Evolutionary conservation across 73 alveolate species (phyloP).

Genomic region (Effrenium voratum): DNA sequence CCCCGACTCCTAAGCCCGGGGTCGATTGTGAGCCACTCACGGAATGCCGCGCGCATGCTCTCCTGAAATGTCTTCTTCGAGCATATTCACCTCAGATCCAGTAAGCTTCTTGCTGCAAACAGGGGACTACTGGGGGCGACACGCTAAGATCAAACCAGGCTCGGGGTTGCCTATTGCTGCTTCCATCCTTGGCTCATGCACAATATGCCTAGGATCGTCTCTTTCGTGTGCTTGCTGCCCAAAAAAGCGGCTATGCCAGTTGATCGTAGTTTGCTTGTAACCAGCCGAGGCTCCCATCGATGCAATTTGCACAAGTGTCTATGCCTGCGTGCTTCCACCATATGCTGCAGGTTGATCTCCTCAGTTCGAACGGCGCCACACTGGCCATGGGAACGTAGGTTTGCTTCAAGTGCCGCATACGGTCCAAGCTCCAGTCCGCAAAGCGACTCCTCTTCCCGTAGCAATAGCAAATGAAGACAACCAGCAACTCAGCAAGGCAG

Average conservation of each 20-base stretch:
- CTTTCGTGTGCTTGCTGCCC: background rate
- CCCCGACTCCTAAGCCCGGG: conserved; percentile 59
- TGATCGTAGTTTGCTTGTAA: too few relatives aligned
- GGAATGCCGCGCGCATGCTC: too few relatives aligned
- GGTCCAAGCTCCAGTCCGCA: background rate
- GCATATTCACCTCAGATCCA: conserved; percentile 50
- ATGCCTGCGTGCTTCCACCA: conserved; percentile 75
- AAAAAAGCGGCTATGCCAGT: background rate
- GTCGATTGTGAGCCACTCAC: background rate
- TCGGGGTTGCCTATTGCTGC: conserved; percentile 26
- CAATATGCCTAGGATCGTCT: background rate
- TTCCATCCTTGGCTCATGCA: conserved; percentile 8
- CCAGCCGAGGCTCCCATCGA: conserved; percentile 47
- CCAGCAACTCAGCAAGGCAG: conserved; percentile 3
- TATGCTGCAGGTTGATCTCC: conserved; percentile 56
- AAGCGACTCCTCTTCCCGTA: background rate
- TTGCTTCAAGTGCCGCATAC: background rate
- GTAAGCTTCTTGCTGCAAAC: too few relatives aligned
- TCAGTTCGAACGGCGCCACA: background rate
- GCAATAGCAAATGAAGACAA: conserved; percentile 25
- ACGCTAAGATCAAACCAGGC: conserved; percentile 31
- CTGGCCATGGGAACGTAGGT: background rate
- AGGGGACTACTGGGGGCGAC: background rate
- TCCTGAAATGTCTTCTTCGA: conserved; percentile 42
- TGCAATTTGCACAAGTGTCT: conserved; percentile 78